Base-by-base conservation (phyloP, 495 filamentous ascomycete genomes). In the Lentithecium fluviatile region DNA sequence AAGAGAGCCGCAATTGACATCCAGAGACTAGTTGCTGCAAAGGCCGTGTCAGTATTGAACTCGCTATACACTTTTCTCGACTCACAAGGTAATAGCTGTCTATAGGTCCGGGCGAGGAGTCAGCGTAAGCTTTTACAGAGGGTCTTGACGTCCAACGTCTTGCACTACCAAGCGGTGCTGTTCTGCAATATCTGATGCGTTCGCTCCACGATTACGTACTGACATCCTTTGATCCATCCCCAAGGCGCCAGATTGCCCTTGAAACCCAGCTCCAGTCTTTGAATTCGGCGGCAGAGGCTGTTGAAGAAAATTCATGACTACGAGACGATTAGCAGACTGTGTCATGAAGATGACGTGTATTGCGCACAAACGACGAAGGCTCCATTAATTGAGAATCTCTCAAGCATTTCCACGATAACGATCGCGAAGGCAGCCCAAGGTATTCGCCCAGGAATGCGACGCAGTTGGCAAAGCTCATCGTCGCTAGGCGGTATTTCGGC, bases 21-120 rank as follows among this genome's bases (percentile, higher is more conserved):
- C 88, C 86, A 90, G 74, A 90, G 89, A 21, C 77, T 71, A 69
- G 87, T 88, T 76, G 89, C 87, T 62, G 29, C 29, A 32, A 32
- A 32, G 77, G 78, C 10, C 82, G 83, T 52, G 40, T 43, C 4
- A 43, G 40, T 43, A 58, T 76, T 13, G 4, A 15, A 20, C 15
- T 6, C 13, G 19, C 13, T 15, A n/a, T 43, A 20, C 15, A n/a
- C 13, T 15, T 4, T 43, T 15, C 19, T 43, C 4, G 72, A 82
- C 83, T 71, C 84, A 83, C 47, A 79, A 78, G n/a, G 73, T 76
- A 61, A 90, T 63, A 42, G 79, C 83, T 17, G 84, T 86, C n/a
- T n/a, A n/a, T n/a, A n/a, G n/a, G n/a, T n/a, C n/a, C n/a, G n/a
- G n/a, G n/a, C n/a, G n/a, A n/a, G n/a, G n/a, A n/a, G n/a, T n/a